These are phyloP conservation scores for Fusarium sp. DNA, from an alignment of 2,329 filamentous ascomycete species.

Conservation along the genomic window DNA sequence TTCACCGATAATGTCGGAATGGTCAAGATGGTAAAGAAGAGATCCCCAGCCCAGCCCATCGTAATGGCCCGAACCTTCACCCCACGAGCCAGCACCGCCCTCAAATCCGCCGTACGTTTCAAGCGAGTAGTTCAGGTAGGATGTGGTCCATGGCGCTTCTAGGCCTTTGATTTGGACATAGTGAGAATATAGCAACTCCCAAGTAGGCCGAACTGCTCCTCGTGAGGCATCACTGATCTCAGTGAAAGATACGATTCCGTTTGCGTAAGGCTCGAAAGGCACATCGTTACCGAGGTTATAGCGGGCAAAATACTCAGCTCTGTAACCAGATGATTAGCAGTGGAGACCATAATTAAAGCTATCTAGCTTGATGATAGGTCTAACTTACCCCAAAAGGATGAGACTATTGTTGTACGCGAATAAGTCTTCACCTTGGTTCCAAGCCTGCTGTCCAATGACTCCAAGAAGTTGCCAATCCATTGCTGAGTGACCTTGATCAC, in stretches of 20 bases:
- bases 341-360: fast-evolving
- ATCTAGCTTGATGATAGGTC: fast-evolving
- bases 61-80: neutral
- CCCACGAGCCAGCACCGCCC: neutral
- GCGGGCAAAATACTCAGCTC: conserved; percentile 26
- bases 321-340: neutral
- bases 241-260: conserved; percentile 14
- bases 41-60: conserved; percentile 7
- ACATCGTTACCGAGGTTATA: conserved; percentile 33
- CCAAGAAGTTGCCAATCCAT: conserved; percentile 18
- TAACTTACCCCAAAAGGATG: conserved; percentile 31
- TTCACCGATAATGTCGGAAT: neutral
- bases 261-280: conserved; percentile 30
- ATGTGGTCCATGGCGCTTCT: conserved; percentile 25
- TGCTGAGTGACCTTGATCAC: conserved; percentile 24
- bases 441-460: conserved; percentile 21
- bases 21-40: neutral
- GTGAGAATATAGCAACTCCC: conserved; percentile 26
- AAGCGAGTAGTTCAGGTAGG: conserved; percentile 10
- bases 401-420: conserved; percentile 32
- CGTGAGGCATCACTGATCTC: conserved; percentile 12
- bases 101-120: neutral
- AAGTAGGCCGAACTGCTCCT: neutral
- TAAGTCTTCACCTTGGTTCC: conserved; percentile 24
- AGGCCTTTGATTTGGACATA: conserved; percentile 28